Evolutionary conservation across 2,329 filamentous ascomycete species (phyloP).

Genomic region (Endoconidiophora laricicola): DNA sequence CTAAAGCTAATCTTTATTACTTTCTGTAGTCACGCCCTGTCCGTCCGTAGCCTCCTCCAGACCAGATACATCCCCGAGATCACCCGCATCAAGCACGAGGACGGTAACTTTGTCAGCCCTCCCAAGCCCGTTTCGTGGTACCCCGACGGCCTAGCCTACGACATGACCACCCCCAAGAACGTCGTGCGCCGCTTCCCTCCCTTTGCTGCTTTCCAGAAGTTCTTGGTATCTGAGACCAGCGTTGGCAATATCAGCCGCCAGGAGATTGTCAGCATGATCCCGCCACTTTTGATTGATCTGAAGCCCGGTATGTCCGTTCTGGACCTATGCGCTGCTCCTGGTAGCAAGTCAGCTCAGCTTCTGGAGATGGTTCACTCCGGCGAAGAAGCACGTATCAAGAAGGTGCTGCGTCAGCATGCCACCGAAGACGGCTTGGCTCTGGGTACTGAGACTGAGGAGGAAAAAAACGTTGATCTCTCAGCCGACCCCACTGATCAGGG

Average conservation of each 20-base stretch:
- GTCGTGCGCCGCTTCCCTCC: constrained; percentile 85
- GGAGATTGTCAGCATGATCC: constrained; percentile 98
- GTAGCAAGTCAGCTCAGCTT: constrained; percentile 90
- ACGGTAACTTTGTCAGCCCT: constrained; percentile 67
- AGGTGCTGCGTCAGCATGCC: constrained; percentile 48
- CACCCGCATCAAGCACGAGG: constrained; percentile 61
- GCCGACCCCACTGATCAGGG: constrained; percentile 57
- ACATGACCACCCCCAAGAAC: constrained; percentile 95
- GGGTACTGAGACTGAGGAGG: constrained; percentile 29
- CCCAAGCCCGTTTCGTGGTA: constrained; percentile 80
- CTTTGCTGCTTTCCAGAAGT: constrained; percentile 92
- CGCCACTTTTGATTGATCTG: constrained; percentile 81
- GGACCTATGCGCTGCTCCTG: constrained; percentile 90
- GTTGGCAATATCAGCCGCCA: constrained; percentile 96
- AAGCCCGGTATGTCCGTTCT: constrained; percentile 82
- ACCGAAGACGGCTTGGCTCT: constrained; percentile 41
- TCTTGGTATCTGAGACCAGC: constrained; percentile 89
- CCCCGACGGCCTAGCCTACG: constrained; percentile 87
- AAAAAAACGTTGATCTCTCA: constrained; percentile 34
- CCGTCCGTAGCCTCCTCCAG: constrained; percentile 77
- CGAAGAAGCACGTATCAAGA: constrained; percentile 71
- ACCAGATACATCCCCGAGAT: constrained; percentile 85
- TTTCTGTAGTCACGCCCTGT: constrained; percentile 58
- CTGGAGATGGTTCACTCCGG: constrained; percentile 87
- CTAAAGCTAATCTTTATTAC: neutral